Base-by-base conservation (phyloP, 1,284 basidiomycete species). In the Ganoderma lingzhi region DNA sequence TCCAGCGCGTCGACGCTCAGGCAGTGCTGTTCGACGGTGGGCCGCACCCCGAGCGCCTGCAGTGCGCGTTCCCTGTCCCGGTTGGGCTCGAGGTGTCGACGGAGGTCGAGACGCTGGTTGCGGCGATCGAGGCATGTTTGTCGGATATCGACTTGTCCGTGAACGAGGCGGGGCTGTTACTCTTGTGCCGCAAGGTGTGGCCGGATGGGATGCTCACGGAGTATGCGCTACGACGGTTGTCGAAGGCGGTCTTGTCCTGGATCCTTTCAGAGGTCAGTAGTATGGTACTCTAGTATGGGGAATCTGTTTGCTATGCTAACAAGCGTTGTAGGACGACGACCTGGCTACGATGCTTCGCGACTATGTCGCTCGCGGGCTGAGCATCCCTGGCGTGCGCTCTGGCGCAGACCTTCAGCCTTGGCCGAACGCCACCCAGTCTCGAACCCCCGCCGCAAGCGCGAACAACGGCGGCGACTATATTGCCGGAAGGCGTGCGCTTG, bases 151-250 rank as follows among this genome's bases (percentile, higher is more conserved):
- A 93, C 77, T 80, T 95, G 30, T 88, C 90, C 0, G 83, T 90
- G 41, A 93, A 94, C 75, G 93, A 96, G 79, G 83, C 87, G 28
- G 93, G 90, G 0, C 85, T 94, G 65, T 79, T 92, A 8, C 80
- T 95, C 12, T 81, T 95, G 19, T 80, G 83, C 12, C 85, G 88
- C 63, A 85, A 88, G 70, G 87, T 93, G 69, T 93, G 90, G 89
- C 93, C 93, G 0, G 91, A 87, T 71, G 85, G 88, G 6, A 84
- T 93, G 79, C 85, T 89, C 58, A 90, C 93, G 8, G 87, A 90
- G 32, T 93, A 94, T 78, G 90, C 86, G 6, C 77, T 88, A 64
- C 84, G 81, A 63, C 82, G 89, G 63, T 78, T 91, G 32, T 81
- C 86, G n/a, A 83, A 83, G 62, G 82, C 82, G 14, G 80, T 91